Conservation (phyloP, 2,329 filamentous ascomycete species). For the Verticillium klebahnii region DNA sequence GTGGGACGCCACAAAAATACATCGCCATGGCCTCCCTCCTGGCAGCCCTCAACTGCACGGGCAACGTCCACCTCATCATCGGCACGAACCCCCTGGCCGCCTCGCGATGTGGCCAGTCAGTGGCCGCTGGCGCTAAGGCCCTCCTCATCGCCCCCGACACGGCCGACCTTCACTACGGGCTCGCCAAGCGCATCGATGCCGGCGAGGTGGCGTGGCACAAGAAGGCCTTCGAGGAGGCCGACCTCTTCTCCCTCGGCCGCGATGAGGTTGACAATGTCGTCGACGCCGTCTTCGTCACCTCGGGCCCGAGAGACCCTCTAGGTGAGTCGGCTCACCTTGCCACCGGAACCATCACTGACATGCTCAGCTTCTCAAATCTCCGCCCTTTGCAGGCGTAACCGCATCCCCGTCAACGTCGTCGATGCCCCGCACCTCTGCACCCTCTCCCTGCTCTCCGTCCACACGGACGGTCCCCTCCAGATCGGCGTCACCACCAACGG, state of each 20-base stretch:
- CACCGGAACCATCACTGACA: constrained; percentile 6
- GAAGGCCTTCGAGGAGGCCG: constrained; percentile 62
- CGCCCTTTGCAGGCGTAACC: constrained; percentile 66
- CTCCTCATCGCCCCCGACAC: constrained; percentile 70
- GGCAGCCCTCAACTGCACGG: constrained; percentile 64
- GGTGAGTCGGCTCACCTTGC: constrained; percentile 20
- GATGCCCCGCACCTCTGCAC: constrained; percentile 84
- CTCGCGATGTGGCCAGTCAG: constrained; percentile 71
- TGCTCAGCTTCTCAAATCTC: constrained; percentile 61
- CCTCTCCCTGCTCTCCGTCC: constrained; percentile 83
- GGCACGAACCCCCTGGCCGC: constrained; percentile 86
- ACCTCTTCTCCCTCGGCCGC: constrained; percentile 74
- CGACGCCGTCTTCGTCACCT: constrained; percentile 88
- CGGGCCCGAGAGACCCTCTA: constrained; percentile 38
- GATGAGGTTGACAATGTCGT: constrained; percentile 73
- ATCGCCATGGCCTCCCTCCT: constrained; percentile 49
- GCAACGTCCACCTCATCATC: constrained; percentile 76
- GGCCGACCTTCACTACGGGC: constrained; percentile 51
- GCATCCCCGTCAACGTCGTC: constrained; percentile 90
- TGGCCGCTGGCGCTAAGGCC: constrained; percentile 77
- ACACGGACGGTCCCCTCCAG: constrained; percentile 86
- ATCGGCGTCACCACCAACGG: constrained; percentile 95
- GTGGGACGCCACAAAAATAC: background rate
- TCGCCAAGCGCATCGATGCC: constrained; percentile 61
- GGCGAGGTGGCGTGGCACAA: constrained; percentile 62